Evolutionary conservation across 176 grass and related monocot species (phyloP), one percentile per base, ranked within the genome.

Genomic region (Dendrocalamus sinicus): DNA sequence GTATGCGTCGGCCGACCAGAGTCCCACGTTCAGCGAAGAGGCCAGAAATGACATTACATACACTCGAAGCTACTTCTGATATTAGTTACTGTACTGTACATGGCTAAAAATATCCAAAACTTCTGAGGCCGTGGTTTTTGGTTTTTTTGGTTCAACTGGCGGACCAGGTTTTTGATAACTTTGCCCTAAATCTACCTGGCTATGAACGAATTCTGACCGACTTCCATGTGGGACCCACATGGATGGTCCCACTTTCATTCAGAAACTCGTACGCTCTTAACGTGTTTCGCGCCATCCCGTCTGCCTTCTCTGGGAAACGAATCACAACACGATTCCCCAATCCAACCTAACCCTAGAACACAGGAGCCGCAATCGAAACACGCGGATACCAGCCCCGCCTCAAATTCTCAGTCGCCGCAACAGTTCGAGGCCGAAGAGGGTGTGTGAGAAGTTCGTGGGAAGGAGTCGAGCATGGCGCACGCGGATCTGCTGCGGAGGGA

Each of bases 401-500:
- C 54, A 26, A 72, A 44, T 32, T 44, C 35, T 26, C 79, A 5
- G 17, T 71, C 66, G 15, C 8, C 4, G 48, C 57, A 11, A 40
- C 44, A 17, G 19, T 7, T 6, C 12, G 30, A 26, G 3, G 7
- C 45, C 14, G 81, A 22, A 41, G 15, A 62, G 16, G 5, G 8
- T 2, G 12, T 12, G 65, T 4, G 53, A 41, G 44, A 26, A 28
- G 44, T 11, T 12, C 7, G 64, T 4, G 44, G 5, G 57, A 45
- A 41, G 47, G 0, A 43, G 3, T 35, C 45, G 63, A n/a, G 39
- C 91, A 96, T 96, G 94, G 91, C 91, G 81, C 90, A 70, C 75
- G 89, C 87, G 37, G 94, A 96, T 82, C 83, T 96, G 79, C 77
- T 93, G 85, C 78, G 89, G 78, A 84, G 89, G 52, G 87, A 93